Percentiles rank a stretch among this genome's conserved stretches.
Evolutionary conservation across 768 basidiomycete genomes (phyloP).

Genomic region (Tricholoma matsutake): DNA sequence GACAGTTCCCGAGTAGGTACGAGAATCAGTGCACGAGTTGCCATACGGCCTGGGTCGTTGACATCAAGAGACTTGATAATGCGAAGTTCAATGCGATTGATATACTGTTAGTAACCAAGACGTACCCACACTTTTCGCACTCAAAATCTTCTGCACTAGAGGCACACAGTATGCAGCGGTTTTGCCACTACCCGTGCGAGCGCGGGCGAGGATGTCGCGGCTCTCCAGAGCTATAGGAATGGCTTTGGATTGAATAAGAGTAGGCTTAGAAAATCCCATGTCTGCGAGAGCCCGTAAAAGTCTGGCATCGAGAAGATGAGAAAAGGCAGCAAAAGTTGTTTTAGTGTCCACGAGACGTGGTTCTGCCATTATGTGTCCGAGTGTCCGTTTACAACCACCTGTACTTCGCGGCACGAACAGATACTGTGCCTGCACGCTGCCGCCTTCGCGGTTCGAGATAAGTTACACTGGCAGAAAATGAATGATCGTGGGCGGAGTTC

Average conservation of each 20-base stretch:
- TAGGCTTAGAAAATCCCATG: slow-evolving; percentile 86
- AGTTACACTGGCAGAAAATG: too few species aligned
- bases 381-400: too few species aligned
- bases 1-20: slow-evolving; percentile 92
- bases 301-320: slow-evolving; percentile 79
- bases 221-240: slow-evolving; percentile 91
- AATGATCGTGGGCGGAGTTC: slow-evolving; percentile 26
- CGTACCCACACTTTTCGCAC: slow-evolving; percentile 68
- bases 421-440: too few species aligned
- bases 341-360: slow-evolving; percentile 44
- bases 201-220: slow-evolving; percentile 88
- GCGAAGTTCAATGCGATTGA: slow-evolving; percentile 1
- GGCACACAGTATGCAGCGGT: slow-evolving; percentile 96
- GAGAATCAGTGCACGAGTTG: slow-evolving; percentile 74
- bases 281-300: slow-evolving; percentile 88
- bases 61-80: slow-evolving; percentile 33
- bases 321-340: slow-evolving; percentile 57
- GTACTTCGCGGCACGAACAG: not conserved
- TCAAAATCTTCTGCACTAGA: slow-evolving; percentile 82
- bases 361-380: slow-evolving; percentile 38
- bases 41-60: slow-evolving; percentile 42
- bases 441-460: too few species aligned
- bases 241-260: slow-evolving; percentile 86
- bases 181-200: slow-evolving; percentile 95
- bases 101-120: slow-evolving; percentile 12